Evolutionary conservation across 305 asterid genomes (phyloP), one percentile per base, ranked within the genome.

Genomic region (Fraxinus velutina): DNA sequence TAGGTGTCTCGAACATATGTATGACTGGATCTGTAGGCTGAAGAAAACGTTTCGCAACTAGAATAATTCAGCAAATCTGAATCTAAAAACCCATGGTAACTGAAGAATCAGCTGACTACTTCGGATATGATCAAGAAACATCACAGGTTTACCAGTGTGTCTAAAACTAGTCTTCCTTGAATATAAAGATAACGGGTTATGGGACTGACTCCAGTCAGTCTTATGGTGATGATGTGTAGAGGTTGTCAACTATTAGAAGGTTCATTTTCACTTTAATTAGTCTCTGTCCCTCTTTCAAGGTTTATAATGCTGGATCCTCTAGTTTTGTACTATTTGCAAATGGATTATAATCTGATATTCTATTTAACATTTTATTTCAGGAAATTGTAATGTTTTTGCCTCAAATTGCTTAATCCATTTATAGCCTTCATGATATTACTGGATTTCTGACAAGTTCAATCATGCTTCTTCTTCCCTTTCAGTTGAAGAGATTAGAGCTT

Each of bases 401-500:
- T 55, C 24, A 17, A 55, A 4, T 55, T 55, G 24, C 24, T 50
- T 15, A 50, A 50, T 50, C 21, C 21, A 50, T 50, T 50, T 50
- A 50, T 50, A 50, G 9, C 7, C 21, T 52, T 52, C 6, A 52
- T 52, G 62, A 5, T 52, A 13, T 13, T 4, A 52, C 17, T 55
- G 24, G 24, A 60, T 60, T 50, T 60, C 71, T 22, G 10, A 21
- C 71, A 1, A 60, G 15, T 21, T 60, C 32, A 60, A 22, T 60
- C 64, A 17, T 21, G 71, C 30, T 60, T 21, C 32, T 21, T 19
- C 70, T 55, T 19, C 7, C 30, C 71, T 21, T 60, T 8, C 71
- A 60, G 71, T 60, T 60, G 71, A 60, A 60, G 68, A 66, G 75
- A 79, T 68, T 68, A 32, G 76, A 79, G 76, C 39, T 79, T 75